phyloP scores from a whole-genome alignment of 495 filamentous ascomycete species.

The Penicillium paxilli region DNA sequence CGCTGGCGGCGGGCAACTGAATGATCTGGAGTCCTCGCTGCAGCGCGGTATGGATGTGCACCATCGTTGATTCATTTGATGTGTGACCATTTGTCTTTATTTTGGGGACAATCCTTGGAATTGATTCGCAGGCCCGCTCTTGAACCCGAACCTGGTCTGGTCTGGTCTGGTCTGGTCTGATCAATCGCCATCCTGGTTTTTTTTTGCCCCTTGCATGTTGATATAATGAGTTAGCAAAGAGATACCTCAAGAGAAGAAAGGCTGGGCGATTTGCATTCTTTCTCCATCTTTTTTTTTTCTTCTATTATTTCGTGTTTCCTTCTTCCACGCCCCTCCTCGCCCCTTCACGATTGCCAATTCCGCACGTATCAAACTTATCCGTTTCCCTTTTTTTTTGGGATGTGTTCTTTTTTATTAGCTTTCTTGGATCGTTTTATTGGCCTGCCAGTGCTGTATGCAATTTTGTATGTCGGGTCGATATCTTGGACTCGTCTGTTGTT shows the following conservation, averaged over 20 bases:
- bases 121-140: too few species aligned
- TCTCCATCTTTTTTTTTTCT: not conserved
- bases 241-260: constrained; percentile 23
- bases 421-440: not conserved
- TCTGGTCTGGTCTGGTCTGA: constrained; percentile 1
- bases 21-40: constrained; percentile 81
- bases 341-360: too few species aligned
- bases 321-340: too few species aligned
- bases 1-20: constrained; percentile 47
- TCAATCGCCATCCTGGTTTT: constrained; percentile 8
- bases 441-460: not conserved
- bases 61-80: constrained; percentile 15
- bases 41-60: constrained; percentile 74
- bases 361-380: not conserved
- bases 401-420: not conserved
- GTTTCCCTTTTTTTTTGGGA: not conserved
- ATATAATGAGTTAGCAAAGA: constrained; percentile 29
- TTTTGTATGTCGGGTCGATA: not conserved
- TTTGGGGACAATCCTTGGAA: not conserved
- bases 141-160: too few species aligned
- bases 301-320: not conserved
- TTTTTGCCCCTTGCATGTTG: constrained; percentile 20
- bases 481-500: not conserved
- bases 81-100: not conserved
- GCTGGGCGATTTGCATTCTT: constrained; percentile 12